Evolutionary conservation across 2,329 filamentous ascomycete species (phyloP).

Genomic region (Teratosphaeria nubilosa): DNA sequence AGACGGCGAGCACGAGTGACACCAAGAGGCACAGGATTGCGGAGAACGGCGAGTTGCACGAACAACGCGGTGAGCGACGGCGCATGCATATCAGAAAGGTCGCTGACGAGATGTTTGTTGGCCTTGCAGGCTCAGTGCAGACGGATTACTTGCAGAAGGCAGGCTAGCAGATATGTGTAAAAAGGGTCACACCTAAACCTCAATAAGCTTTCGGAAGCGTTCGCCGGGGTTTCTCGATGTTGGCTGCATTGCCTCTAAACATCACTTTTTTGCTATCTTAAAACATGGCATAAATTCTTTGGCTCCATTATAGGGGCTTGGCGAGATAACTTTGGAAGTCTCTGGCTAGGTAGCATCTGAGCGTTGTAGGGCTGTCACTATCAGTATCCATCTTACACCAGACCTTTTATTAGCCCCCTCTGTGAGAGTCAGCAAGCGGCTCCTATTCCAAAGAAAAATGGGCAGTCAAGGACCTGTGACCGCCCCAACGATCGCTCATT

Average conservation of each 20-base stretch:
- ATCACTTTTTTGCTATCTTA: no score
- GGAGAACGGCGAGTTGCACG: neutral
- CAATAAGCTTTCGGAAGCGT: no score
- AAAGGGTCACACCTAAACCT: no score
- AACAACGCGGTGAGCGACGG: neutral
- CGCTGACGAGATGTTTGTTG: neutral
- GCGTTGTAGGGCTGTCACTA: neutral
- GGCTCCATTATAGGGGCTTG: no score
- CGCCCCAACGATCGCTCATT: neutral
- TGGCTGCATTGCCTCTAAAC: no score
- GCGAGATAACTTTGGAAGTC: no score
- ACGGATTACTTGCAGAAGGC: neutral
- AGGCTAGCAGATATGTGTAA: no score
- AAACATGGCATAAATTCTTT: no score
- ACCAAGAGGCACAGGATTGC: neutral
- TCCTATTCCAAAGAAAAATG: neutral
- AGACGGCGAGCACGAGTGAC: neutral
- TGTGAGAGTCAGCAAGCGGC: neutral
- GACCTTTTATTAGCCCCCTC: neutral
- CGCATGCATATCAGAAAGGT: neutral
- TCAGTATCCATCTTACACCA: neutral
- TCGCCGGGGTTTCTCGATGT: no score
- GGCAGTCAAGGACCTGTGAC: neutral
- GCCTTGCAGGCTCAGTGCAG: neutral
- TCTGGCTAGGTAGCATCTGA: no score